Conservation (phyloP, 2,329 filamentous ascomycete species). For the Podosphaera aphanis region DNA sequence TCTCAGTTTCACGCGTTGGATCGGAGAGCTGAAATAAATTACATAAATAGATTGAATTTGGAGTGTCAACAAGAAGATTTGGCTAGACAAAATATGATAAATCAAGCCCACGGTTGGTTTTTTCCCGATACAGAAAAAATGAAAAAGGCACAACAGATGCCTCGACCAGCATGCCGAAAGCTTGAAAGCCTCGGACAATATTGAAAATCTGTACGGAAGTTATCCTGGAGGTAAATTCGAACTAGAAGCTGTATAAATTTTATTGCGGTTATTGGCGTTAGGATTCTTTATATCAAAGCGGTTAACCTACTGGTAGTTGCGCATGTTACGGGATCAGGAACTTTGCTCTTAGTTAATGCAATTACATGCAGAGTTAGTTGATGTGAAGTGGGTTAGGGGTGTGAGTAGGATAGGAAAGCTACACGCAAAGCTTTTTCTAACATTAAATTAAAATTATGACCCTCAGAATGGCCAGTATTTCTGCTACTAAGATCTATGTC, state of each 20-base stretch:
- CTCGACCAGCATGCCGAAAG: conserved; percentile 33
- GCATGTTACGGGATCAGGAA: not conserved
- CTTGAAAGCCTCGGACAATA: conserved; percentile 24
- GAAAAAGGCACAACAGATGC: conserved; percentile 24
- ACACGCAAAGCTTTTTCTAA: not conserved
- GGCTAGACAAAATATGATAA: conserved; percentile 27
- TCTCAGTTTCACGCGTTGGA: conserved; percentile 56
- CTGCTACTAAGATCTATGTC: conserved; percentile 32
- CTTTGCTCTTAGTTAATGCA: too few species aligned
- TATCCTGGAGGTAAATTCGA: not conserved
- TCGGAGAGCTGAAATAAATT: conserved; percentile 48
- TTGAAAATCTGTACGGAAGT: not conserved
- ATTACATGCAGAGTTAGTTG: not conserved
- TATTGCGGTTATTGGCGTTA: not conserved
- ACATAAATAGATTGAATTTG: conserved; percentile 40
- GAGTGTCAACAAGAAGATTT: conserved; percentile 55
- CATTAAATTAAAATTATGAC: not conserved
- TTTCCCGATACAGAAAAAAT: conserved; percentile 39
- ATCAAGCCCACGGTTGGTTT: conserved; percentile 50
- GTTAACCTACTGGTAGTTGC: not conserved
- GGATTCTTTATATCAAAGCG: not conserved
- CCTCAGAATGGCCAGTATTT: not conserved
- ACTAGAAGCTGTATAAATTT: not conserved
- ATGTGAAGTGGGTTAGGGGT: not conserved
- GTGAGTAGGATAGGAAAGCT: not conserved